phyloP scores from a whole-genome alignment of 2,329 filamentous ascomycete genomes.

The Teratosphaeriaceae sp. region DNA sequence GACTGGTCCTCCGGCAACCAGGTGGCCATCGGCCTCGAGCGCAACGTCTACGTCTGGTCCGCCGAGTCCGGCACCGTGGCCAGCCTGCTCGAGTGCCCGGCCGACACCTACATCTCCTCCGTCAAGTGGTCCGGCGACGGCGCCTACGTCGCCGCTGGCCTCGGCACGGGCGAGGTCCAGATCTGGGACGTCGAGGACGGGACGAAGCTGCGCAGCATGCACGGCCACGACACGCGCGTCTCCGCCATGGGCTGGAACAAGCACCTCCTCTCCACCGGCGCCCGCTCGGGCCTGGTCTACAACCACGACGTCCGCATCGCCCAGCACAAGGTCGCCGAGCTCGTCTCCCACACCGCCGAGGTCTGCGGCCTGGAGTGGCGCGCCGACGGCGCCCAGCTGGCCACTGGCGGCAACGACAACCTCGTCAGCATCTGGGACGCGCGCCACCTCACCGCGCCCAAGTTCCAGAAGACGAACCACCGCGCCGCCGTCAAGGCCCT shows the following conservation, averaged over 20 bases:
- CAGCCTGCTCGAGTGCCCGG: slow-evolving; percentile 77
- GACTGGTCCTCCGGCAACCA: slow-evolving; percentile 99
- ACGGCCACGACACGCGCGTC: slow-evolving; percentile 91
- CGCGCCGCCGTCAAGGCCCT: slow-evolving; percentile 97
- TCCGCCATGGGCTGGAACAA: slow-evolving; percentile 99
- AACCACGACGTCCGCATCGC: slow-evolving; percentile 98
- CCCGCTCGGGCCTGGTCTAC: slow-evolving; percentile 89
- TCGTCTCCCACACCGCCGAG: slow-evolving; percentile 94
- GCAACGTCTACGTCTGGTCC: slow-evolving; percentile 97
- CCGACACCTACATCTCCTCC: slow-evolving; percentile 94
- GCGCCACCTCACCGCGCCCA: slow-evolving; percentile 83
- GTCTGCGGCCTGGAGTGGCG: slow-evolving; percentile 98
- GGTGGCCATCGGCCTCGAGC: slow-evolving; percentile 94
- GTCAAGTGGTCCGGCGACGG: slow-evolving; percentile 99
- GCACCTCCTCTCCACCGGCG: slow-evolving; percentile 90
- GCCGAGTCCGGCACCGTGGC: slow-evolving; percentile 86
- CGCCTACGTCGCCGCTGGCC: slow-evolving; percentile 90
- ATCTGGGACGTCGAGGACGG: slow-evolving; percentile 98
- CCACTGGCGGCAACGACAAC: slow-evolving; percentile 98
- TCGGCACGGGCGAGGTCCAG: slow-evolving; percentile 93
- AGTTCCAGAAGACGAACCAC: slow-evolving; percentile 99
- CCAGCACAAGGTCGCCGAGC: slow-evolving; percentile 96
- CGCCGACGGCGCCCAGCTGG: slow-evolving; percentile 90
- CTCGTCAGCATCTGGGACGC: slow-evolving; percentile 99
- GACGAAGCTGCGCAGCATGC: slow-evolving; percentile 96